A percentile compares a stretch with the other conserved stretches of the same genome.
These are phyloP conservation scores for Phaeoacremonium minimum DNA, from an alignment of 2,329 filamentous ascomycete genomes.

Conservation along the genomic window DNA sequence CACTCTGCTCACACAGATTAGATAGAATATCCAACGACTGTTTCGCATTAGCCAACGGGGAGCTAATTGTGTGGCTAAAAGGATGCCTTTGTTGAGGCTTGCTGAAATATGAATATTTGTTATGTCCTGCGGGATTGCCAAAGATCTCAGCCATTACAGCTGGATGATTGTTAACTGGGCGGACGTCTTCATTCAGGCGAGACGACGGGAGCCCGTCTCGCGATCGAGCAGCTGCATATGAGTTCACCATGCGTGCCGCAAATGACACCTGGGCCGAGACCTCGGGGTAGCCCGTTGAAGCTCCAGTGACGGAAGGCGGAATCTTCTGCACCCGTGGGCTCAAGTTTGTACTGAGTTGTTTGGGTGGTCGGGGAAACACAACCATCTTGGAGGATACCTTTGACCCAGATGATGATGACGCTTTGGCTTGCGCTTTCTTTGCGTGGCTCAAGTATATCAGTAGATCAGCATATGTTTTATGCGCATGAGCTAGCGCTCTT, in stretches of 20 bases:
- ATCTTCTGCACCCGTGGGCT: slow-evolving; percentile 4
- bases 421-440: slow-evolving; percentile 42
- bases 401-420: slow-evolving; percentile 26
- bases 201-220: slow-evolving; percentile 4
- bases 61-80: slow-evolving; percentile 15
- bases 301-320: slow-evolving; percentile 3
- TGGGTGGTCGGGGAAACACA: slow-evolving; percentile 51
- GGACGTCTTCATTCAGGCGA: slow-evolving; percentile 6
- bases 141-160: slow-evolving; percentile 13
- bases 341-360: slow-evolving; percentile 16
- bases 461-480: slow-evolving; percentile 68
- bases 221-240: slow-evolving; percentile 8
- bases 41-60: slow-evolving; percentile 53
- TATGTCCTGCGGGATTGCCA: slow-evolving; percentile 7
- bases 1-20: slow-evolving; percentile 71
- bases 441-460: slow-evolving; percentile 59
- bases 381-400: slow-evolving; percentile 41
- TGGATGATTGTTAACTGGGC: slow-evolving; percentile 6
- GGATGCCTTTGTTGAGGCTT: slow-evolving; percentile 10
- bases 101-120: slow-evolving; percentile 7
- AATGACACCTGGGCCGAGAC: slow-evolving; percentile 2
- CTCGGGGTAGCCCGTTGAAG: slow-evolving; percentile 4
- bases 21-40: slow-evolving; percentile 68
- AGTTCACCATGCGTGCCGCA: slow-evolving; percentile 2
- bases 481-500: slow-evolving; percentile 64